Evolutionary conservation across 208 protist genomes (phyloP).

Genomic region (Porcisia hertigi): DNA sequence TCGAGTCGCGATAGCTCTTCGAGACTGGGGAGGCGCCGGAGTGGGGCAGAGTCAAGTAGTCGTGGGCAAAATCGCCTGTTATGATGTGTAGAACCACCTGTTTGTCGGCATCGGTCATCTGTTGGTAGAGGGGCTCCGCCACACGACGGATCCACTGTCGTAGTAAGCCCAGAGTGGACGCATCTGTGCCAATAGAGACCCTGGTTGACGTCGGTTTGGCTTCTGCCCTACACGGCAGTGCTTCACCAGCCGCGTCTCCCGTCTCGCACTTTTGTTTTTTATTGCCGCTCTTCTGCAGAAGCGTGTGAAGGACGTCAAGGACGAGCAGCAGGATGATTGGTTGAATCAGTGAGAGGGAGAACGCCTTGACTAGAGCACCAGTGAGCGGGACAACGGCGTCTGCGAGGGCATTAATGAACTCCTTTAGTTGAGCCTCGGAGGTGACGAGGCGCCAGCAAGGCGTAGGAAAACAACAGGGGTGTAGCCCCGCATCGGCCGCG

Average conservation of each 20-base stretch:
- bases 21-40: neutral
- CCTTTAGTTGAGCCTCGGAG: constrained; percentile 19
- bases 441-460: constrained; percentile 9
- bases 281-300: neutral
- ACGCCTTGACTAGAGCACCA: constrained; percentile 24
- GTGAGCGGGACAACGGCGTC: constrained; percentile 39
- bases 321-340: constrained; percentile 47
- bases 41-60: constrained; percentile 9
- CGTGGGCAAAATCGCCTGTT: constrained; percentile 7
- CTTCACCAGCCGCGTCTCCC: neutral
- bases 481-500: neutral
- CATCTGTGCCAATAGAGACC: neutral
- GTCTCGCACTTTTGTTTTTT: too few relatives aligned
- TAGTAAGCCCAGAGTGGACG: constrained; percentile 7
- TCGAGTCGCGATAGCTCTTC: constrained; percentile 1
- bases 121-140: constrained; percentile 12
- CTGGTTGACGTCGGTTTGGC: too few relatives aligned
- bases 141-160: constrained; percentile 24
- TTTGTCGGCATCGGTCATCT: neutral
- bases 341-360: constrained; percentile 24
- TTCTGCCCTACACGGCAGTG: neutral
- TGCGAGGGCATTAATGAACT: constrained; percentile 38
- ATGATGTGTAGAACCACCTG: neutral
- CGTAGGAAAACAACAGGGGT: neutral
- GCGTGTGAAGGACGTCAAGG: constrained; percentile 35